phyloP scores from a whole-genome alignment of 495 filamentous ascomycete species.

The Hyaloscypha bicolor region DNA sequence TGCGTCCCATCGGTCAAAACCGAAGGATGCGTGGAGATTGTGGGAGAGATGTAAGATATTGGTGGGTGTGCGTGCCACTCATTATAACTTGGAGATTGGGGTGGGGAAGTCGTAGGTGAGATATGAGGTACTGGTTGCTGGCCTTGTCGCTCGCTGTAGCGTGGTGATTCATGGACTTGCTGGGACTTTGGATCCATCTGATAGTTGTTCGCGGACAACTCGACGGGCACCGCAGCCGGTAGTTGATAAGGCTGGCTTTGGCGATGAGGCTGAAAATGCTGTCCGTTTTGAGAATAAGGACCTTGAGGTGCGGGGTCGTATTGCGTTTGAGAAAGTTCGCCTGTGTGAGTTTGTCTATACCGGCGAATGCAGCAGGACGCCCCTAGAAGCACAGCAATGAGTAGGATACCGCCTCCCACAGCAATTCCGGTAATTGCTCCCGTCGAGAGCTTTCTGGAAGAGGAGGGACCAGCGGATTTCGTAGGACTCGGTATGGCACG shows the following conservation, averaged over 20 bases:
- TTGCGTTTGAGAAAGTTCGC: background rate
- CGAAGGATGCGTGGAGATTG: slow-evolving; percentile 9
- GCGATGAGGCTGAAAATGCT: background rate
- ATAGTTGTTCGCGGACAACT: slow-evolving; percentile 9
- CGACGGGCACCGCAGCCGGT: slow-evolving; percentile 8
- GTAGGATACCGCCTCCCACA: slow-evolving; percentile 17
- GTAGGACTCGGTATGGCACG: slow-evolving; percentile 21
- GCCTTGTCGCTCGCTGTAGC: slow-evolving; percentile 4
- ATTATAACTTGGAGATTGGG: slow-evolving; percentile 4
- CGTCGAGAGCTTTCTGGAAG: slow-evolving; percentile 6
- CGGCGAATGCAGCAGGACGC: slow-evolving; percentile 13
- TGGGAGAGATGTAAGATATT: background rate
- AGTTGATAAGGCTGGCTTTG: slow-evolving; percentile 14
- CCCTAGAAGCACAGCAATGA: slow-evolving; percentile 17
- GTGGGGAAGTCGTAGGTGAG: background rate
- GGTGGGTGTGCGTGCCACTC: background rate
- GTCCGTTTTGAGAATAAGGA: slow-evolving; percentile 3
- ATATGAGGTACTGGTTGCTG: background rate
- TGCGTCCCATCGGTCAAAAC: background rate
- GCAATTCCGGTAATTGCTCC: slow-evolving; percentile 27
- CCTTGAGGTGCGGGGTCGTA: background rate
- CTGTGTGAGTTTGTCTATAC: background rate
- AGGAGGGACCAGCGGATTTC: background rate
- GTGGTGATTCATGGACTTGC: slow-evolving; percentile 4
- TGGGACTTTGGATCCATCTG: slow-evolving; percentile 13